Percentiles rank a stretch among this genome's conserved stretches.
Evolutionary conservation across 2,329 filamentous ascomycete species (phyloP).

Genomic region (Alternaria sp.): DNA sequence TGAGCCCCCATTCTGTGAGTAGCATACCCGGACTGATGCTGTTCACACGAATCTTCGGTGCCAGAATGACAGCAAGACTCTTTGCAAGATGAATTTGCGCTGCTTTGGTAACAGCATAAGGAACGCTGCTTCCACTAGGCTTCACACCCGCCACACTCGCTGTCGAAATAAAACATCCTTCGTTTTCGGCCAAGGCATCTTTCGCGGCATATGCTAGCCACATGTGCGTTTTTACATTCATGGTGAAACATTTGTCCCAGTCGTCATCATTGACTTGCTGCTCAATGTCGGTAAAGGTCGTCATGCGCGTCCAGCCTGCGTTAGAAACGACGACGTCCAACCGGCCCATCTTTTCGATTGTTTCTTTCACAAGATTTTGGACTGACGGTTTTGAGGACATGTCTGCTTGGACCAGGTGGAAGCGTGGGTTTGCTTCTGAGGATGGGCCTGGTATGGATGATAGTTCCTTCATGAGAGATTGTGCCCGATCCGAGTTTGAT

Average conservation of each 20-base stretch:
- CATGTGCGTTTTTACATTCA: conserved; percentile 65
- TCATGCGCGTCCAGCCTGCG: conserved; percentile 71
- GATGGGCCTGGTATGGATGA: conserved; percentile 47
- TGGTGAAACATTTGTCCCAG: conserved; percentile 71
- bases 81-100: conserved; percentile 75
- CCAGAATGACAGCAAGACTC: conserved; percentile 69
- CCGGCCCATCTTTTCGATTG: conserved; percentile 56
- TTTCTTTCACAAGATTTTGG: conserved; percentile 55
- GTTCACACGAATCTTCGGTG: conserved; percentile 70
- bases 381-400: conserved; percentile 55
- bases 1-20: conserved; percentile 65
- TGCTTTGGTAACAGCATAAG: conserved; percentile 82
- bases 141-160: conserved; percentile 71
- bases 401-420: conserved; percentile 58
- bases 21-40: conserved; percentile 71
- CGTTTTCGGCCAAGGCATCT: conserved; percentile 66
- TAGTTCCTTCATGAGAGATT: conserved; percentile 54
- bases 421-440: conserved; percentile 44
- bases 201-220: conserved; percentile 66
- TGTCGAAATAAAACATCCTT: conserved; percentile 71
- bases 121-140: conserved; percentile 70
- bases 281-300: conserved; percentile 66
- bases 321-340: conserved; percentile 59
- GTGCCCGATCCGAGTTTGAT: conserved; percentile 54
- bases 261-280: conserved; percentile 67